Evolutionary conservation across 179 eudicot species (phyloP), one percentile per base, ranked within the genome.

Genomic region (Actinidia chinensis): DNA sequence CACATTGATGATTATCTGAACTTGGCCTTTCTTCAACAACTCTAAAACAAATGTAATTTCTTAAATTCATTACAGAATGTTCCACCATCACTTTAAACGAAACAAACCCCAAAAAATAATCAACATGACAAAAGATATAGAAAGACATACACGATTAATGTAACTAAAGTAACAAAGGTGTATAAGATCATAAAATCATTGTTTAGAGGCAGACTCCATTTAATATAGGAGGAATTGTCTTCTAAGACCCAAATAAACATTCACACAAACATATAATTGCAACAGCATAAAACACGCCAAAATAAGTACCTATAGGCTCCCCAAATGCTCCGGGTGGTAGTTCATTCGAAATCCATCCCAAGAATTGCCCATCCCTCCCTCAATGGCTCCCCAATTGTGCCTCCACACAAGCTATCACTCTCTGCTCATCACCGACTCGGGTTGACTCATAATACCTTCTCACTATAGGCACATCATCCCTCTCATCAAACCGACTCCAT

Each of bases 261-360:
- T 14, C 13, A 66, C 47, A 67, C 43, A 65, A 51, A 6, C 36
- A 75, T 50, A 17, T 4, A 75, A 46, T 43, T 65, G 68, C 72
- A 25, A 48, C 68, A 11, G 8, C 23, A 28, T 15, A 67, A 64
- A 12, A 18, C 28, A 44, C 8, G 25, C 36, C 9, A 60, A 33
- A 54, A 60, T 2, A 65, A 71, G 70, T 85, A 96, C 98, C 94
- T 68, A 90, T 89, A 70, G 98, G 92, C 54, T 88, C 84, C 61
- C 96, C 98, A 79, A 90, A 95, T 79, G 98, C 98, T 73, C 94
- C 98, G 65, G 99, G 98, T 3, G 98, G 99, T 83, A 89, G 80
- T 71, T 90, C 94, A 86, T 95, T n/a, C 99, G 83, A 95, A 95
- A 72, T 90, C 93, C 82, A 90, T 82, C 20, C 99, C 99, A 79